Conservation (phyloP, 2,329 filamentous ascomycete genomes). For the Penicillium decumbens region DNA sequence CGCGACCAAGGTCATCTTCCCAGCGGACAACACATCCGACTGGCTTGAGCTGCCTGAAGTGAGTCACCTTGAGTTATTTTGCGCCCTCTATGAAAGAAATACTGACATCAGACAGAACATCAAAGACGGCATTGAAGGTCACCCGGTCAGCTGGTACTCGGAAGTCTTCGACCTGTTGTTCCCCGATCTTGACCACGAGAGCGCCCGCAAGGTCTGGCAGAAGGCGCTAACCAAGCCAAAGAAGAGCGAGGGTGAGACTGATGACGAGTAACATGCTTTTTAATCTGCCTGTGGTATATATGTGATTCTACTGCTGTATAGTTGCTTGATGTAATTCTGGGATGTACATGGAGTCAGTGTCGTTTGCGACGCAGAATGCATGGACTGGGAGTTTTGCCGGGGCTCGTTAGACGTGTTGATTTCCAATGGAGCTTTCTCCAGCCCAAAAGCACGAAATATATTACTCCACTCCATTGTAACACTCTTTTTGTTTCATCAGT, state of each 20-base stretch:
- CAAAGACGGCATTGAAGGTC: conserved; percentile 90
- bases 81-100: conserved; percentile 6
- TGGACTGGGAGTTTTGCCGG: conserved; percentile 29
- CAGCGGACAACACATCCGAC: conserved; percentile 89
- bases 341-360: conserved; percentile 24
- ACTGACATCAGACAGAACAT: conserved; percentile 67
- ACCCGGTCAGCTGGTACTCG: conserved; percentile 85
- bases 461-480: conserved; percentile 10
- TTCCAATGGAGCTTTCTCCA: conserved; percentile 2
- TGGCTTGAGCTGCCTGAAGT: conserved; percentile 97
- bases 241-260: conserved; percentile 35
- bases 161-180: conserved; percentile 93
- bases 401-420: conserved; percentile 7
- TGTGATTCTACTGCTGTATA: conserved; percentile 17
- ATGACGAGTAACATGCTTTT: conserved; percentile 13
- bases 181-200: conserved; percentile 66
- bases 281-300: conserved; percentile 11
- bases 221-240: conserved; percentile 53
- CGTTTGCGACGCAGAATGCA: conserved; percentile 28
- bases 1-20: conserved; percentile 90
- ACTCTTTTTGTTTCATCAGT: not conserved
- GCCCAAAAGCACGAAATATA: conserved; percentile 6
- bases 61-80: conserved; percentile 44
- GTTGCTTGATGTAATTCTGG: conserved; percentile 17
- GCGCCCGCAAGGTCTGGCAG: conserved; percentile 70